phyloP scores from a whole-genome alignment of 2,329 filamentous ascomycete genomes.

The Exophiala alcalophila region DNA sequence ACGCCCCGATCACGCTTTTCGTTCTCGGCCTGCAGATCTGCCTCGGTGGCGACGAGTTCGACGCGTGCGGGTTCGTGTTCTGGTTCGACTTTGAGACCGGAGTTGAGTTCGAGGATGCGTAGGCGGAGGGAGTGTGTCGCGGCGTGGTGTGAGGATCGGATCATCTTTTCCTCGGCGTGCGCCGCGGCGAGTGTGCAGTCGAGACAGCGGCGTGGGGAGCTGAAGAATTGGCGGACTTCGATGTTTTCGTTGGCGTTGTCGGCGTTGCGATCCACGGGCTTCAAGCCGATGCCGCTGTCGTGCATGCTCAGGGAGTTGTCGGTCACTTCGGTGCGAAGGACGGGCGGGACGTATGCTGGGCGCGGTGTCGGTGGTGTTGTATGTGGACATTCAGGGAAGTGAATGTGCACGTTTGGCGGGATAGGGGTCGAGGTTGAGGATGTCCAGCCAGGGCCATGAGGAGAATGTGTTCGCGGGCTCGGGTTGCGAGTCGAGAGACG shows the following conservation, averaged over 20 bases:
- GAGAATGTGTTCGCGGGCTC: neutral
- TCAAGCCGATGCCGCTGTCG: neutral
- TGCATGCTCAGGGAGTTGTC: neutral
- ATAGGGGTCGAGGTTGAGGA: constrained; percentile 5
- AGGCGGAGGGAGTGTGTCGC: neutral
- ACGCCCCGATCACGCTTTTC: constrained; percentile 3
- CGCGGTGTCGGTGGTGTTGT: constrained; percentile 18
- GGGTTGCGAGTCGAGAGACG: constrained; percentile 4
- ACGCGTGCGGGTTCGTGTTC: neutral
- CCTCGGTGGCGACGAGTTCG: neutral
- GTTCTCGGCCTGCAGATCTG: neutral
- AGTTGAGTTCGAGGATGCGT: neutral
- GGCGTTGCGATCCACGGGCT: neutral
- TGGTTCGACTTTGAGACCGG: neutral
- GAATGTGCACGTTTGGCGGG: constrained; percentile 9
- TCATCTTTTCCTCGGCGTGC: neutral
- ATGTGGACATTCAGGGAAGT: constrained; percentile 16
- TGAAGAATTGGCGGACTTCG: constrained; percentile 6
- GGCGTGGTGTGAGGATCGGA: constrained; percentile 1
- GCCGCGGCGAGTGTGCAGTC: constrained; percentile 14
- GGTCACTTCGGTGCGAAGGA: constrained; percentile 9
- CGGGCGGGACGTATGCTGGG: constrained; percentile 10
- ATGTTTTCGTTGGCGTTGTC: neutral
- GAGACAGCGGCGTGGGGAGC: constrained; percentile 6
- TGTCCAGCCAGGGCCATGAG: neutral